A percentile compares a stretch with the other conserved stretches of the same genome.
Evolutionary conservation across 305 asterid genomes (phyloP).

Genomic region (Fraxinus nigra): DNA sequence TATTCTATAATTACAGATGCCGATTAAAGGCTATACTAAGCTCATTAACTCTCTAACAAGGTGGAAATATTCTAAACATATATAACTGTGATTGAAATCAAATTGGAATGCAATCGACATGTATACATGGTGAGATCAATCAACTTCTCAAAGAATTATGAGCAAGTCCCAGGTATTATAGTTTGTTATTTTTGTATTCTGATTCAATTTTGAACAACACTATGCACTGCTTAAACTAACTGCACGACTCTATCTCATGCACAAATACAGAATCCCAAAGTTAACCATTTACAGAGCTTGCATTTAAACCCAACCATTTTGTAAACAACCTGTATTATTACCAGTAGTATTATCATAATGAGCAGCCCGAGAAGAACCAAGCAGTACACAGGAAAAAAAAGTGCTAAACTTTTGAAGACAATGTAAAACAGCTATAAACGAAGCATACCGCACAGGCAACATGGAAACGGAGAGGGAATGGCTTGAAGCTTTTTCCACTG

Average conservation of each 20-base stretch:
- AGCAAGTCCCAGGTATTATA: background rate
- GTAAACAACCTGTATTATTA: background rate
- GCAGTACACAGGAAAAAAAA: background rate
- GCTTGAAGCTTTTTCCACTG: slow-evolving; percentile 48
- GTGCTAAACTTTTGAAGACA: background rate
- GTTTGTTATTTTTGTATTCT: background rate
- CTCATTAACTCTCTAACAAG: background rate
- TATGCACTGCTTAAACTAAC: background rate
- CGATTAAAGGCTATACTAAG: background rate
- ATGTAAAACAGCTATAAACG: background rate
- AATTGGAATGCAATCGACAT: background rate
- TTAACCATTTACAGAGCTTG: background rate
- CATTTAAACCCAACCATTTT: background rate
- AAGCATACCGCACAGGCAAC: slow-evolving; percentile 67
- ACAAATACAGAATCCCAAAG: background rate
- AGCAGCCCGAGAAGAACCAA: background rate
- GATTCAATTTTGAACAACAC: background rate
- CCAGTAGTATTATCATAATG: background rate
- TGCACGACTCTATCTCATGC: background rate
- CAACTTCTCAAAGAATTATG: background rate
- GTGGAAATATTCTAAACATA: background rate
- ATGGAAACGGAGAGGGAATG: slow-evolving; percentile 51
- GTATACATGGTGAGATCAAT: background rate
- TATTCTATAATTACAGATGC: background rate
- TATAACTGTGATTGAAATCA: background rate